Evolutionary conservation across 129 eudicot genomes (phyloP).

Genomic region (Mikania micrantha): DNA sequence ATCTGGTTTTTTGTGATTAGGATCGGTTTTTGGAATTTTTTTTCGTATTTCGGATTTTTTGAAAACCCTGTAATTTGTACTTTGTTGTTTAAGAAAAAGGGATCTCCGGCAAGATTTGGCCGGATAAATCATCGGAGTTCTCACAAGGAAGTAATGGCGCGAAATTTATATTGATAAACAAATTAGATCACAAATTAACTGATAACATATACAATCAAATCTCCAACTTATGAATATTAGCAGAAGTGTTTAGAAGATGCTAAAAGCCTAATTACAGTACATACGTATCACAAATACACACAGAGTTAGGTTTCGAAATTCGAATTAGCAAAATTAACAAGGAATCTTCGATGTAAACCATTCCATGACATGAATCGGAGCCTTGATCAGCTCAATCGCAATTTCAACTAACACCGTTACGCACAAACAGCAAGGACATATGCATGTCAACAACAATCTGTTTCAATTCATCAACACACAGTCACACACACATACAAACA

Average conservation of each 20-base stretch:
- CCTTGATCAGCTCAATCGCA: slow-evolving; percentile 64
- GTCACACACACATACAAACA: slow-evolving; percentile 1
- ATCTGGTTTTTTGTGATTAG: too few relatives aligned
- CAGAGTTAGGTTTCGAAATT: neutral
- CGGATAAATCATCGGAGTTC: neutral
- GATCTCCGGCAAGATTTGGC: neutral
- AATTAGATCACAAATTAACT: neutral
- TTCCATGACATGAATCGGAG: slow-evolving; percentile 76
- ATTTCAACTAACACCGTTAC: slow-evolving; percentile 73
- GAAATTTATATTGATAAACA: neutral
- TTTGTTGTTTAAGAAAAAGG: too few relatives aligned
- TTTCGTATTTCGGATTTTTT: too few relatives aligned
- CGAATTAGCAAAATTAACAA: slow-evolving; percentile 28
- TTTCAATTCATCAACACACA: slow-evolving; percentile 16
- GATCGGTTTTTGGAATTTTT: too few relatives aligned
- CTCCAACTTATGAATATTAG: neutral
- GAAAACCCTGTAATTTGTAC: too few relatives aligned
- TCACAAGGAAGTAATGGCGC: neutral
- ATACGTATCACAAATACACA: neutral
- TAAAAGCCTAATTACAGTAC: neutral
- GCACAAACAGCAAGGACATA: slow-evolving; percentile 88
- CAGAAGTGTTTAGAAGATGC: neutral
- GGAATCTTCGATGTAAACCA: slow-evolving; percentile 84
- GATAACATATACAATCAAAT: neutral
- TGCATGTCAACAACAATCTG: slow-evolving; percentile 61